A percentile compares a stretch with the other conserved stretches of the same genome.
Evolutionary conservation across 2,329 filamentous ascomycete species (phyloP).

Genomic region (Bipolaris sorokiniana): DNA sequence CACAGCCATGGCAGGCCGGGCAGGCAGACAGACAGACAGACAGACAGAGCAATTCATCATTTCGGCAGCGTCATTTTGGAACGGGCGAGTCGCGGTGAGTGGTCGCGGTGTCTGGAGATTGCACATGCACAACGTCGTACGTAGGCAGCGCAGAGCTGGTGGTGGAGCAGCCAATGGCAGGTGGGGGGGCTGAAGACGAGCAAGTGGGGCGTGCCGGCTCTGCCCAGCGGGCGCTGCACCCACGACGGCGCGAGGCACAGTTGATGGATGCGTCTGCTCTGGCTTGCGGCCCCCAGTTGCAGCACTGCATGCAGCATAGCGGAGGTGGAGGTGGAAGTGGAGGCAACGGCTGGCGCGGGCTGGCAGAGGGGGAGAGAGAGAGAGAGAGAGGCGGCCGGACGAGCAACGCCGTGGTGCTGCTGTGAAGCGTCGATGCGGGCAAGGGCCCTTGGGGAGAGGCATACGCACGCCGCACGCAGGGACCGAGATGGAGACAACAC

Average conservation of each 20-base stretch:
- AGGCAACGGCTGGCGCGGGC: constrained; percentile 2
- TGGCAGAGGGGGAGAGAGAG: background rate
- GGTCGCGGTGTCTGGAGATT: constrained; percentile 25
- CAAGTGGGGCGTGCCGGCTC: constrained; percentile 6
- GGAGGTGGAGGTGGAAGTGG: constrained; percentile 5
- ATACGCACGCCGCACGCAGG: constrained; percentile 17
- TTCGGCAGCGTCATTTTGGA: constrained; percentile 11
- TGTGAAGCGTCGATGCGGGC: background rate
- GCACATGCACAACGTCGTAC: constrained; percentile 30
- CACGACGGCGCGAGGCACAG: constrained; percentile 3
- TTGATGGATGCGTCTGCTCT: background rate
- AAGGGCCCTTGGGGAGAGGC: background rate
- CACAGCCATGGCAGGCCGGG: too few relatives aligned
- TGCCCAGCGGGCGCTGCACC: constrained; percentile 14
- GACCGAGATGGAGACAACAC: constrained; percentile 17
- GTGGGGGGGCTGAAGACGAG: constrained; percentile 1
- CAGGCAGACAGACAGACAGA: too few relatives aligned
- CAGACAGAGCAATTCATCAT: constrained; percentile 3
- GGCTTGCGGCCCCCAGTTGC: constrained; percentile 18
- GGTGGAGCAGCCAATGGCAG: constrained; percentile 21
- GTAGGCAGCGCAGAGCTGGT: constrained; percentile 8
- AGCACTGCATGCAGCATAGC: constrained; percentile 14
- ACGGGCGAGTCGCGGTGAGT: constrained; percentile 31
- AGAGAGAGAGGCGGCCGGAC: too few relatives aligned
- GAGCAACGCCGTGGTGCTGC: background rate